Percentiles rank a stretch among this genome's conserved stretches.
phyloP scores from a whole-genome alignment of 2,329 filamentous ascomycete genomes.

The Chalaropsis ovoidea region DNA sequence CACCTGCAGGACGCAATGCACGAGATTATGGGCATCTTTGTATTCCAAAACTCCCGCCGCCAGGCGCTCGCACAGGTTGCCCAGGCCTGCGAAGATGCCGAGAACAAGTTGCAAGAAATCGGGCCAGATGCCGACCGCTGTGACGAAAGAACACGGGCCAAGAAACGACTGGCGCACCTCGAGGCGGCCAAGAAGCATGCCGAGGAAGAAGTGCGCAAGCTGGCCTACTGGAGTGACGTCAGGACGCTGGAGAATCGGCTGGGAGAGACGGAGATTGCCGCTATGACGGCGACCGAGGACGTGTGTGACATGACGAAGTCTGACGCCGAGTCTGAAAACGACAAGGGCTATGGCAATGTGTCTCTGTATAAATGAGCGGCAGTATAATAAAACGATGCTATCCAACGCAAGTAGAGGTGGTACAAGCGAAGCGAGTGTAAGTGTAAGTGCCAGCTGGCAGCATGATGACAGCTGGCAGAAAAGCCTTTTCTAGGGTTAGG shows the following conservation, averaged over 20 bases:
- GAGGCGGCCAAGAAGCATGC: slow-evolving; percentile 63
- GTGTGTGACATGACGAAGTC: slow-evolving; percentile 25
- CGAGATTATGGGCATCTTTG: slow-evolving; percentile 72
- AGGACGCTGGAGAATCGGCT: slow-evolving; percentile 51
- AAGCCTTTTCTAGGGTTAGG: neutral
- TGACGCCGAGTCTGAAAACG: neutral
- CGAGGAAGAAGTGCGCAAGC: slow-evolving; percentile 65
- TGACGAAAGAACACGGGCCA: slow-evolving; percentile 32
- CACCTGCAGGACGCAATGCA: slow-evolving; percentile 70
- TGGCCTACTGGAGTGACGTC: slow-evolving; percentile 84
- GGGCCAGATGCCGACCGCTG: slow-evolving; percentile 32
- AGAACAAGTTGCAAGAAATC: slow-evolving; percentile 36
- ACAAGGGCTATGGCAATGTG: neutral
- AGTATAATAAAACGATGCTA: neutral
- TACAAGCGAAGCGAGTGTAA: neutral
- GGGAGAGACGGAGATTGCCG: slow-evolving; percentile 40
- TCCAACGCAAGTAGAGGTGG: neutral
- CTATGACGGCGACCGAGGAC: slow-evolving; percentile 31
- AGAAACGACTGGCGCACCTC: slow-evolving; percentile 54
- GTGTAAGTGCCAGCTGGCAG: neutral
- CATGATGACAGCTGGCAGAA: neutral
- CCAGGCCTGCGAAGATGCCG: slow-evolving; percentile 47
- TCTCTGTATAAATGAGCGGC: neutral
- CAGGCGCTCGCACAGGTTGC: slow-evolving; percentile 63
- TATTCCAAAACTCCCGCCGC: slow-evolving; percentile 80